Conservation (phyloP, 306 rosid species). For the Lathyrus aphaca region DNA sequence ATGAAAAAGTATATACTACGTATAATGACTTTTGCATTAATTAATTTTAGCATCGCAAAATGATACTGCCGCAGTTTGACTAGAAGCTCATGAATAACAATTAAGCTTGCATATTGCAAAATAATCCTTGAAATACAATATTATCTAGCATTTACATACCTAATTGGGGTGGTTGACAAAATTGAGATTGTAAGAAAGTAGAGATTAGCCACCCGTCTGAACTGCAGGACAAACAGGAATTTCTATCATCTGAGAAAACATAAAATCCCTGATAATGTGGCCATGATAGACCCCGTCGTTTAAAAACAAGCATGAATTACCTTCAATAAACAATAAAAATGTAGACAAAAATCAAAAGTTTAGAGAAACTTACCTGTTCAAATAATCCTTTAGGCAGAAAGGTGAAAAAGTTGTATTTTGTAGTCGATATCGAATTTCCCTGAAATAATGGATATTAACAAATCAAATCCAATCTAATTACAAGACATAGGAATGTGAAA, state of each 20-base stretch:
- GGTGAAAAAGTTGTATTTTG: slow-evolving; percentile 83
- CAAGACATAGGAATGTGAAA: slow-evolving; percentile 37
- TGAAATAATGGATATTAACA: slow-evolving; percentile 48
- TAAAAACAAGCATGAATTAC: slow-evolving; percentile 22
- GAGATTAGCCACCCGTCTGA: slow-evolving; percentile 98
- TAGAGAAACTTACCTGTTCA: slow-evolving; percentile 77
- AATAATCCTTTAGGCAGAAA: slow-evolving; percentile 91
- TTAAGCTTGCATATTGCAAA: slow-evolving; percentile 30
- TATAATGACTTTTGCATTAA: slow-evolving; percentile 9
- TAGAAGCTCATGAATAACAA: slow-evolving; percentile 18
- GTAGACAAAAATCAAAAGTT: slow-evolving; percentile 33
- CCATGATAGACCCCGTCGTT: slow-evolving; percentile 30
- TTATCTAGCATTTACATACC: slow-evolving; percentile 51
- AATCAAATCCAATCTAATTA: slow-evolving; percentile 32
- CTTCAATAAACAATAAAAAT: slow-evolving; percentile 31
- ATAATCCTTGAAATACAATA: slow-evolving; percentile 16
- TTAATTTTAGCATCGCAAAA: slow-evolving; percentile 3
- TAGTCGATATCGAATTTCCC: slow-evolving; percentile 95
- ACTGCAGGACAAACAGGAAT: slow-evolving; percentile 68
- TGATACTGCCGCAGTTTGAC: slow-evolving; percentile 18
- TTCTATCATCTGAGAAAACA: slow-evolving; percentile 56
- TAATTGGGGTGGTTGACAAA: slow-evolving; percentile 90
- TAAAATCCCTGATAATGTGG: slow-evolving; percentile 32
- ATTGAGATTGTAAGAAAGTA: slow-evolving; percentile 94
- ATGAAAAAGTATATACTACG: slow-evolving; percentile 17